Evolutionary conservation across 306 rosid genomes (phyloP).

Genomic region (Cicer cuneatum): DNA sequence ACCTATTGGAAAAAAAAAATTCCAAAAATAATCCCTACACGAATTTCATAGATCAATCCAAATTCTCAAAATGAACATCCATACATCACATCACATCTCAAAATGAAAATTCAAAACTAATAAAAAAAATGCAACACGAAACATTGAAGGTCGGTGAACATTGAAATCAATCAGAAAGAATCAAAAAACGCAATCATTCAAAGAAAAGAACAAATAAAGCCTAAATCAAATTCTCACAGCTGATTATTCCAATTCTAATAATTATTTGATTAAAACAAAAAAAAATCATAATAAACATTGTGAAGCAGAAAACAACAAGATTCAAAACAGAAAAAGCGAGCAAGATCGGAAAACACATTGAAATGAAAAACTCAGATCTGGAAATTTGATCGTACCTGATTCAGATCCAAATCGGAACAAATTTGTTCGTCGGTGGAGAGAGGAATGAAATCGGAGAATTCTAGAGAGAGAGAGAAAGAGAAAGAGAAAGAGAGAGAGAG

Average conservation of each 20-base stretch:
- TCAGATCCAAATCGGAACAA: slow-evolving; percentile 40
- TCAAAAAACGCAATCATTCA: slow-evolving; percentile 10
- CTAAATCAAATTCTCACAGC: slow-evolving; percentile 24
- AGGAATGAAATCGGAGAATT: slow-evolving; percentile 19
- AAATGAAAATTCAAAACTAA: slow-evolving; percentile 17
- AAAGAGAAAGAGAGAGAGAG: background rate
- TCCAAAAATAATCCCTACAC: background rate
- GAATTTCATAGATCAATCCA: slow-evolving; percentile 27
- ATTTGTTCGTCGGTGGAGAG: slow-evolving; percentile 41
- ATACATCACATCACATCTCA: slow-evolving; percentile 24
- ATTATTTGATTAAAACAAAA: background rate
- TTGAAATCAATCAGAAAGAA: slow-evolving; percentile 23
- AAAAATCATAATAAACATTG: slow-evolving; percentile 4
- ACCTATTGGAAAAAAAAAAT: slow-evolving; percentile 11
- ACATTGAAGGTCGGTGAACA: slow-evolving; percentile 31
- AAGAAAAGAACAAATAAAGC: slow-evolving; percentile 20
- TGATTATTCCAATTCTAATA: slow-evolving; percentile 7
- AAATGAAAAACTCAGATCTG: slow-evolving; percentile 52
- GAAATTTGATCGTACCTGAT: slow-evolving; percentile 51
- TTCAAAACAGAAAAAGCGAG: background rate
- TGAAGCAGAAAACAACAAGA: background rate
- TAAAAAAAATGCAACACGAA: background rate
- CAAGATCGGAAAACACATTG: slow-evolving; percentile 47
- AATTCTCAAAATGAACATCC: slow-evolving; percentile 30
- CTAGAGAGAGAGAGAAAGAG: slow-evolving; percentile 3